These are phyloP conservation scores for Pestalotiopsis sp. DNA, from an alignment of 2,329 filamentous ascomycete genomes.

Conservation along the genomic window DNA sequence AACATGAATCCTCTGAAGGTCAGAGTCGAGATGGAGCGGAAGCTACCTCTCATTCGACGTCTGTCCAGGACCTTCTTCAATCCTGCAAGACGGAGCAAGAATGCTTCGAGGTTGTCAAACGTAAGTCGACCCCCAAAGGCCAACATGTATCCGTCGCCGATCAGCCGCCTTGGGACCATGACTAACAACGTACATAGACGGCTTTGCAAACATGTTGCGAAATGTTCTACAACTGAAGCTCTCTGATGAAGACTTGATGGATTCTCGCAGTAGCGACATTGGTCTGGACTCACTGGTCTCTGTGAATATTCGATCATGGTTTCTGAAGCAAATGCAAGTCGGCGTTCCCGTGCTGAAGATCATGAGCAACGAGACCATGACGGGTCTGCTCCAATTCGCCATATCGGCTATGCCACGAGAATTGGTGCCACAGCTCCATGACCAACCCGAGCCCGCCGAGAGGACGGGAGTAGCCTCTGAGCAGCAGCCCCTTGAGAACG, in stretches of 20 bases:
- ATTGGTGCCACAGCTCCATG: constrained; percentile 3
- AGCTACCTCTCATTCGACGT: not conserved
- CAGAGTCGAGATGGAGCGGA: not conserved
- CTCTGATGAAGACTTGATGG: constrained; percentile 19
- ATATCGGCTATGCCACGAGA: constrained; percentile 4
- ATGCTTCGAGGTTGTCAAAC: constrained; percentile 2
- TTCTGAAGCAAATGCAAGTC: constrained; percentile 12
- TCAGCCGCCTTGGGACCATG: not conserved
- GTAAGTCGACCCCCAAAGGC: not conserved
- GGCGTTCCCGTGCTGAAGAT: constrained; percentile 15
- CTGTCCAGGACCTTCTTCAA: constrained; percentile 7
- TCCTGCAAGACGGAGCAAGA: not conserved
- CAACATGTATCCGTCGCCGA: not conserved
- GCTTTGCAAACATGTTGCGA: constrained; percentile 18
- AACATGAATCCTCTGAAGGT: not conserved
- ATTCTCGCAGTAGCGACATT: constrained; percentile 14
- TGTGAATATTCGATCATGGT: constrained; percentile 16
- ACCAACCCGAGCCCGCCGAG: not conserved
- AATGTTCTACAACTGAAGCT: constrained; percentile 16
- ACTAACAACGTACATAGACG: constrained; percentile 6
- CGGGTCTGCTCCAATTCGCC: not conserved
- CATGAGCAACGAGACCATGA: constrained; percentile 17
- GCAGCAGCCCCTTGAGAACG: not conserved
- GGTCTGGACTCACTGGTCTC: constrained; percentile 14
- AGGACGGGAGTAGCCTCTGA: not conserved